Evolutionary conservation across 805 yeast species (phyloP), one percentile per base, ranked within the genome.

Genomic region (Maudiozyma turicensis): DNA sequence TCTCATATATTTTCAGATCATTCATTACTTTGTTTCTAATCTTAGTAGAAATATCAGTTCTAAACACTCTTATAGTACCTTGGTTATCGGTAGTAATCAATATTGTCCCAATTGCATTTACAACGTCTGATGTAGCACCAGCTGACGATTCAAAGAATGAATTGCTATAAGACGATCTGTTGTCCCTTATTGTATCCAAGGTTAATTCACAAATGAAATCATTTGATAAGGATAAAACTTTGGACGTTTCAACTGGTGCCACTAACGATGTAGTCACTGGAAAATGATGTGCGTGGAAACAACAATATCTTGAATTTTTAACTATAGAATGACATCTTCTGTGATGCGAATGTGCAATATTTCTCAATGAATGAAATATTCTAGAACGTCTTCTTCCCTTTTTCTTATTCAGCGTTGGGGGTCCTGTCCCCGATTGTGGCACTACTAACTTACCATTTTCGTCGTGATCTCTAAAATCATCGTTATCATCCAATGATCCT

Each of bases 251-350:
- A 15, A 76, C 68, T 0, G 96, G 96, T 0, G 95, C 96, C 66
- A 88, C 78, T 0, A 80, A 58, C 0, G 95, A 90, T 38, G 77
- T 80, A 40, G 91, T 89, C 34, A 88, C 86, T 35, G 78, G 75
- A 0, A 82, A 69, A 58, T 79, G 81, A 64, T 86, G 89, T 0
- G 93, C 87, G 67, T 84, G 91, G 61, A 87, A 84, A 5, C 85
- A 73, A 2, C 83, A 72, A 63, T 82, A 84, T 50, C 80, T 77
- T 41, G 72, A 72, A 58, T 84, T 80, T 20, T 50, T 54, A 26
- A 47, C 48, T 2, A 43, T 42, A 28, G 20, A 11, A 8, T 43
- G 15, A n/a, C 46, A 43, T 3, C 40, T 11, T 40, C 32, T 7
- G 33, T 32, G 30, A 39, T 34, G 37, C 11, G 52, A 11, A 26